These are phyloP conservation scores for Purshia tridentata DNA, from an alignment of 306 rosid genomes.

Conservation along the genomic window DNA sequence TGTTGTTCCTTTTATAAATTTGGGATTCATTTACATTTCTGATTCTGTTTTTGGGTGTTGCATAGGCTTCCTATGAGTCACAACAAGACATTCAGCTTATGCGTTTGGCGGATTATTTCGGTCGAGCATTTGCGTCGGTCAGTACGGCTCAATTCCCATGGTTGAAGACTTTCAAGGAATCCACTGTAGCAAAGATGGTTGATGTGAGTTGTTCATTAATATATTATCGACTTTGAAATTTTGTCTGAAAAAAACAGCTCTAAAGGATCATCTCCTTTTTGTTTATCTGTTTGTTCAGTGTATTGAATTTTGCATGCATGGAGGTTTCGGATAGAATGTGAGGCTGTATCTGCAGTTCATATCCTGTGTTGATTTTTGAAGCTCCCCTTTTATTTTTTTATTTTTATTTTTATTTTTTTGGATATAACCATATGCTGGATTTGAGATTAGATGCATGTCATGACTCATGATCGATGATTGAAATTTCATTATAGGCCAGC, in stretches of 20 bases:
- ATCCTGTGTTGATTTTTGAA: neutral
- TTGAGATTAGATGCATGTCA: neutral
- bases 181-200: conserved; percentile 51
- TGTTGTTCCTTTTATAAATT: neutral
- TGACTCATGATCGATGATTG: neutral
- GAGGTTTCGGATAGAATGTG: neutral
- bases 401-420: neutral
- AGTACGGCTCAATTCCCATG: conserved; percentile 71
- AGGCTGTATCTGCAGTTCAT: neutral
- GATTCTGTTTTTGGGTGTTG: conserved; percentile 3
- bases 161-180: conserved; percentile 69
- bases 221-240: neutral
- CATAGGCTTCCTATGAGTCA: conserved; percentile 56
- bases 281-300: neutral
- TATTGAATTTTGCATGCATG: conserved; percentile 14
- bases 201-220: conserved; percentile 50
- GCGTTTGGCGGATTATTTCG: conserved; percentile 81
- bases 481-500: neutral
- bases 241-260: neutral
- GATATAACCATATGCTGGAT: neutral
- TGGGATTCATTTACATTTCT: conserved; percentile 7
- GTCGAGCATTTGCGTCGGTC: conserved; percentile 60
- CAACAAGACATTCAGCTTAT: conserved; percentile 59
- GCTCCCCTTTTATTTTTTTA: neutral
- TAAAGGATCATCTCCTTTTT: neutral